Evolutionary conservation across 2,329 filamentous ascomycete species (phyloP).

Genomic region (Sphaceloma murrayae): DNA sequence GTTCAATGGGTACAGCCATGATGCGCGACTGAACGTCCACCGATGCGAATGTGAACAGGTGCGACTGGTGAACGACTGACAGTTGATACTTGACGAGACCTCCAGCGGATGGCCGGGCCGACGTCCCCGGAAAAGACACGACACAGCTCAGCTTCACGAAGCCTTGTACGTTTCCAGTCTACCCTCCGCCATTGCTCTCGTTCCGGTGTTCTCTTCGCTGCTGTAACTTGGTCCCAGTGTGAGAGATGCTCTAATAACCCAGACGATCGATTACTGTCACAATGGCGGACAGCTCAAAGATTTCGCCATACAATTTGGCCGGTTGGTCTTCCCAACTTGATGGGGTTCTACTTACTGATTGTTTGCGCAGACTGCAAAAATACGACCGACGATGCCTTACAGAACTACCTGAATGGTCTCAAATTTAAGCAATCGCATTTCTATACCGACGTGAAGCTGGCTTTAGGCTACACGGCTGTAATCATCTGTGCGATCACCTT

Average conservation of each 20-base stretch:
- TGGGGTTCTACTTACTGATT: conserved; percentile 3
- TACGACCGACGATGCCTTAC: conserved; percentile 87
- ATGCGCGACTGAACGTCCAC: too few relatives aligned
- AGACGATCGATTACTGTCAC: not conserved
- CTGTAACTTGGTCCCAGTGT: too few relatives aligned
- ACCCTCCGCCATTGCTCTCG: too few relatives aligned
- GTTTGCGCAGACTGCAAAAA: conserved; percentile 73
- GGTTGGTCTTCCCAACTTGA: conserved; percentile 6
- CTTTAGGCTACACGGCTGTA: conserved; percentile 74
- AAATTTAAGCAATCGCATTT: conserved; percentile 73
- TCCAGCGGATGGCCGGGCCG: conserved; percentile 1
- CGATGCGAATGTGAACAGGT: too few relatives aligned
- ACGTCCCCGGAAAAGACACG: conserved; percentile 8
- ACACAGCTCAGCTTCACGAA: not conserved
- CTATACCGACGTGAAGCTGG: conserved; percentile 72
- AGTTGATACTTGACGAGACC: not conserved
- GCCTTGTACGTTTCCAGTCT: not conserved
- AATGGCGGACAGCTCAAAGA: conserved; percentile 24
- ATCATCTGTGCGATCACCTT: conserved; percentile 73
- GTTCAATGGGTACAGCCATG: conserved; percentile 79
- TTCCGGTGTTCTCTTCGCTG: too few relatives aligned
- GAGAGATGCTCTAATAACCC: not conserved
- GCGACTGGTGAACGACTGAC: not conserved
- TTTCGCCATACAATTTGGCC: conserved; percentile 28
- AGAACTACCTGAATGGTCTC: conserved; percentile 84